A percentile compares a stretch with the other conserved stretches of the same genome.
These are phyloP conservation scores for Xylaria sp. DNA, from an alignment of 2,329 filamentous ascomycete genomes.

Conservation along the genomic window DNA sequence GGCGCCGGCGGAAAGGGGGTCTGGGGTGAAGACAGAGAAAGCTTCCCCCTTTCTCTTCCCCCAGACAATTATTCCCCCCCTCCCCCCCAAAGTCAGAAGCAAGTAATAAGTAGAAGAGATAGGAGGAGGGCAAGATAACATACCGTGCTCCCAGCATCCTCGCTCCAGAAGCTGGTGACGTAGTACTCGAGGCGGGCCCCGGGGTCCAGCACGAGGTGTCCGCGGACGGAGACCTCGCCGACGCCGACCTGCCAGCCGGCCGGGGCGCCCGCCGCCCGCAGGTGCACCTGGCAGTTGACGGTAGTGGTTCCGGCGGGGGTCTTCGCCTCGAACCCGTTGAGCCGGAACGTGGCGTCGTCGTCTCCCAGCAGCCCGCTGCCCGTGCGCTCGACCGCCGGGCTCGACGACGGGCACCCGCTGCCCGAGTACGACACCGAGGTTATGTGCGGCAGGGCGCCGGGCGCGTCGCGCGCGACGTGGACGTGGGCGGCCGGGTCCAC, in stretches of 20 bases:
- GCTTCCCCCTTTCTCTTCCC: too few relatives aligned
- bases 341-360: slow-evolving; percentile 34
- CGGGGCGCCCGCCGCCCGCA: slow-evolving; percentile 35
- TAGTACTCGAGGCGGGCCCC: slow-evolving; percentile 40
- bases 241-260: slow-evolving; percentile 45
- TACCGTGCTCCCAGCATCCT: slow-evolving; percentile 40
- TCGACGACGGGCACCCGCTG: slow-evolving; percentile 40
- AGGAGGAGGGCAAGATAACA: slow-evolving; percentile 4
- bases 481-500: slow-evolving; percentile 12
- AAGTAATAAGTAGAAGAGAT: not conserved
- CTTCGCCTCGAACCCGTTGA: slow-evolving; percentile 35
- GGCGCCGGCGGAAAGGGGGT: not conserved
- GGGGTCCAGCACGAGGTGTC: slow-evolving; percentile 38
- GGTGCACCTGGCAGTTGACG: slow-evolving; percentile 43
- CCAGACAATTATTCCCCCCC: too few relatives aligned
- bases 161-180: slow-evolving; percentile 42
- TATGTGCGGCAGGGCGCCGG: slow-evolving; percentile 34
- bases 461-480: slow-evolving; percentile 21
- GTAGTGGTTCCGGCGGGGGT: slow-evolving; percentile 29
- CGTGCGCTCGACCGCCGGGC: slow-evolving; percentile 37
- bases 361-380: slow-evolving; percentile 38
- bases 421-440: slow-evolving; percentile 42
- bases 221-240: slow-evolving; percentile 37
- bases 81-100: too few relatives aligned
- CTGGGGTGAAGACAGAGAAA: not conserved